Conservation (phyloP, 176 grass and related monocot species). For the Oryza nivara region DNA sequence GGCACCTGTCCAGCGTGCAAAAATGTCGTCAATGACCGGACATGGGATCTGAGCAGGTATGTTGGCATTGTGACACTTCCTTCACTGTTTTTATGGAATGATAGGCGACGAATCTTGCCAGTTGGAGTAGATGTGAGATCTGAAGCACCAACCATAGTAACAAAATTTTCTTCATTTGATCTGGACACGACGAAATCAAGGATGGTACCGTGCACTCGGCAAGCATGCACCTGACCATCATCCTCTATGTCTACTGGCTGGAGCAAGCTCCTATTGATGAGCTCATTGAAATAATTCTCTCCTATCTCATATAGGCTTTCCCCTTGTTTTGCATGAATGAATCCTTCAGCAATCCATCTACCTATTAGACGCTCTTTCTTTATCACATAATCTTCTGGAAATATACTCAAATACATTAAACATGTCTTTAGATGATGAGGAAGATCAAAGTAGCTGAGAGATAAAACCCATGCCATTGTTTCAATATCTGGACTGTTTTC, state of each 20-base stretch:
- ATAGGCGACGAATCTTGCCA: background rate
- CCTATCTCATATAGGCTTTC: background rate
- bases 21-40: background rate
- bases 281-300: background rate
- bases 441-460: slow-evolving; percentile 2
- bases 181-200: background rate
- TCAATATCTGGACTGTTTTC: slow-evolving; percentile 1
- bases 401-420: background rate
- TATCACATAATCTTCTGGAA: background rate
- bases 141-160: background rate
- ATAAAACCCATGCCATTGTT: background rate
- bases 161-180: slow-evolving; percentile 10
- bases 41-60: background rate
- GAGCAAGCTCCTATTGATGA: background rate
- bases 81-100: background rate
- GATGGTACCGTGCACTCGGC: background rate
- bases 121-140: background rate
- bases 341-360: background rate
- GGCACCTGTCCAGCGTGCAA: background rate
- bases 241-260: background rate
- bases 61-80: background rate
- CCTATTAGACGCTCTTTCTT: background rate
- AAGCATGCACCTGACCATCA: background rate
- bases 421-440: background rate
- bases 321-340: background rate